These are phyloP conservation scores for Sclerotinia glacialis DNA, from an alignment of 2,329 filamentous ascomycete genomes.

Conservation along the genomic window DNA sequence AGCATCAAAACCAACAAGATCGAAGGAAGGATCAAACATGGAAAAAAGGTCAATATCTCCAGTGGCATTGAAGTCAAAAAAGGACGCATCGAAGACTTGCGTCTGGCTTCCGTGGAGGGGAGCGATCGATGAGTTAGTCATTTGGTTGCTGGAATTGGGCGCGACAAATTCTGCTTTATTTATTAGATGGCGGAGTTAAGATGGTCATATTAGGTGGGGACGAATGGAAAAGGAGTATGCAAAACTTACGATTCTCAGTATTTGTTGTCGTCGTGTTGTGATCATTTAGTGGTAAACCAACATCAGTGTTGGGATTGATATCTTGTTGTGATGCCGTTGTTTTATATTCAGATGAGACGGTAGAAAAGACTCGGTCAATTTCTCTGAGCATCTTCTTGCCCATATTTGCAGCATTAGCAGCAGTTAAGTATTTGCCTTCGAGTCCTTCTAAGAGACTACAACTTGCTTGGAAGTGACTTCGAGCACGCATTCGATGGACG, in stretches of 20 bases:
- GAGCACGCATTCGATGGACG: slow-evolving; percentile 56
- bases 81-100: slow-evolving; percentile 27
- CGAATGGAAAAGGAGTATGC: not conserved
- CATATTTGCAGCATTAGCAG: slow-evolving; percentile 41
- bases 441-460: slow-evolving; percentile 53
- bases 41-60: slow-evolving; percentile 31
- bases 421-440: slow-evolving; percentile 56
- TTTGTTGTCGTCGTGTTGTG: not conserved
- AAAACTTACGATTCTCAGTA: slow-evolving; percentile 7
- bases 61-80: slow-evolving; percentile 25
- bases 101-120: slow-evolving; percentile 6
- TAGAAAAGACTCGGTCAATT: slow-evolving; percentile 32
- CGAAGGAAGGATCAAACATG: slow-evolving; percentile 34
- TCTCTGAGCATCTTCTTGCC: slow-evolving; percentile 31
- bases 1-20: slow-evolving; percentile 33
- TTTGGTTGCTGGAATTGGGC: not conserved
- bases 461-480: slow-evolving; percentile 53
- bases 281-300: not conserved
- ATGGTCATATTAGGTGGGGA: not conserved
- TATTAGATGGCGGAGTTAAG: not conserved
- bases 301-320: not conserved
- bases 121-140: not conserved
- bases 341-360: slow-evolving; percentile 18
- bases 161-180: not conserved
- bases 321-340: not conserved